Percentiles rank a stretch among this genome's conserved stretches.
Conservation (phyloP, 352 stramenopile species). For the Phytophthora multivora region DNA sequence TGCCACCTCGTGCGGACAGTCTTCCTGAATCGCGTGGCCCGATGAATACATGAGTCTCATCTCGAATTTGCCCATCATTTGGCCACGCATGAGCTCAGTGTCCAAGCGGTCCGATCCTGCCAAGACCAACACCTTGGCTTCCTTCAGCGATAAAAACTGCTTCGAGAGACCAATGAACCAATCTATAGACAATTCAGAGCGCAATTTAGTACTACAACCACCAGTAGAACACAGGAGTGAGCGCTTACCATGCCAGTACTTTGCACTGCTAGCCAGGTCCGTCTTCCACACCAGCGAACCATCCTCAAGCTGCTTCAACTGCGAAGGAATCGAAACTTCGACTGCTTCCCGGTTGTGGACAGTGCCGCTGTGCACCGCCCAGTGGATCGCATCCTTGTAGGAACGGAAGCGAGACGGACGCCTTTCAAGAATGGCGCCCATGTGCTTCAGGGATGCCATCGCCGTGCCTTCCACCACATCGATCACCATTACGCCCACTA, state of each 20-base stretch:
- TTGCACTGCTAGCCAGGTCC: conserved; percentile 70
- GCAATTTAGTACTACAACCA: background rate
- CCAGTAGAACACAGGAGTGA: background rate
- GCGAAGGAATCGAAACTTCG: conserved; percentile 81
- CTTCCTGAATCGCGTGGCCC: conserved; percentile 90
- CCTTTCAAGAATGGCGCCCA: conserved; percentile 79
- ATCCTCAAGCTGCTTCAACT: conserved; percentile 55
- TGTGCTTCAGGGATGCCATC: conserved; percentile 84
- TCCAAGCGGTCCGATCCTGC: conserved; percentile 86
- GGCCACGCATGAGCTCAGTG: conserved; percentile 84
- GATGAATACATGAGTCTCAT: conserved; percentile 84
- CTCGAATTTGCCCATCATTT: conserved; percentile 94
- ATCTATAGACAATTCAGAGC: conserved; percentile 34
- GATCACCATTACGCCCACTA: conserved; percentile 88
- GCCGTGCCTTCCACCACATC: conserved; percentile 91
- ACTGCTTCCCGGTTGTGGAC: conserved; percentile 80
- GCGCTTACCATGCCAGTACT: conserved; percentile 74
- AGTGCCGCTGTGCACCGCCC: conserved; percentile 76
- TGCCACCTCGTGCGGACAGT: conserved; percentile 78
- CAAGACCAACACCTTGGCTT: conserved; percentile 85
- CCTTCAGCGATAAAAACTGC: conserved; percentile 77
- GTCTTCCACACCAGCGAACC: conserved; percentile 77
- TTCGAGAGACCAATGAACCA: conserved; percentile 89
- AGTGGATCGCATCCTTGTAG: conserved; percentile 78
- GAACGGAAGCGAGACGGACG: conserved; percentile 71